Conservation (phyloP, 2,329 filamentous ascomycete species). For the Knufia petricola region DNA sequence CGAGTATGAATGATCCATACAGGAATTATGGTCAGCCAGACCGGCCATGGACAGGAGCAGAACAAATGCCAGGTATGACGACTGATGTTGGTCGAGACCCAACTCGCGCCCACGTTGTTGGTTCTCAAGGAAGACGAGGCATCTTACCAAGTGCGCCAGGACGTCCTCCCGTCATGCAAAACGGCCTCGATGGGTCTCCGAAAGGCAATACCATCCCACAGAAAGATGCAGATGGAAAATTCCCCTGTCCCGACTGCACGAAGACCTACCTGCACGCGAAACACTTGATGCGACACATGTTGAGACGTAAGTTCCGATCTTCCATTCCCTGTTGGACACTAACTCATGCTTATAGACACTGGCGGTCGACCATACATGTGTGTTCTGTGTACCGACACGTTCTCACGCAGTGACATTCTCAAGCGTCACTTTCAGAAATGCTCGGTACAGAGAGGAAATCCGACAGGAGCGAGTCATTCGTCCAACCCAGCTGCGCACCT, state of each 20-base stretch:
- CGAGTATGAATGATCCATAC: constrained; percentile 53
- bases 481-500: constrained; percentile 85
- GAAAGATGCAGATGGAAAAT: constrained; percentile 96
- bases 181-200: constrained; percentile 50
- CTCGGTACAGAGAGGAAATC: constrained; percentile 90
- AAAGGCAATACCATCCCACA: constrained; percentile 84
- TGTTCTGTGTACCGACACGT: constrained; percentile 93
- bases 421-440: constrained; percentile 99
- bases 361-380: constrained; percentile 98
- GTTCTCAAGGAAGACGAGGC: constrained; percentile 83
- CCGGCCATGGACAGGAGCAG: constrained; percentile 37
- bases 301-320: constrained; percentile 68
- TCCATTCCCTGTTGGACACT: constrained; percentile 23
- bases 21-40: constrained; percentile 45
- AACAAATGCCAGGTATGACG: constrained; percentile 32
- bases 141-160: constrained; percentile 87
- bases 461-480: constrained; percentile 85
- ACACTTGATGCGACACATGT: constrained; percentile 89
- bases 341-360: constrained; percentile 56
- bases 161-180: constrained; percentile 63
- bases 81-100: constrained; percentile 34
- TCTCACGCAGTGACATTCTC: constrained; percentile 93
- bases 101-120: constrained; percentile 71
- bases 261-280: constrained; percentile 97
- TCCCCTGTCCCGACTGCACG: constrained; percentile 93